phyloP scores from a whole-genome alignment of 1,139 yeast genomes.

The Suhomyces atakaporum region DNA sequence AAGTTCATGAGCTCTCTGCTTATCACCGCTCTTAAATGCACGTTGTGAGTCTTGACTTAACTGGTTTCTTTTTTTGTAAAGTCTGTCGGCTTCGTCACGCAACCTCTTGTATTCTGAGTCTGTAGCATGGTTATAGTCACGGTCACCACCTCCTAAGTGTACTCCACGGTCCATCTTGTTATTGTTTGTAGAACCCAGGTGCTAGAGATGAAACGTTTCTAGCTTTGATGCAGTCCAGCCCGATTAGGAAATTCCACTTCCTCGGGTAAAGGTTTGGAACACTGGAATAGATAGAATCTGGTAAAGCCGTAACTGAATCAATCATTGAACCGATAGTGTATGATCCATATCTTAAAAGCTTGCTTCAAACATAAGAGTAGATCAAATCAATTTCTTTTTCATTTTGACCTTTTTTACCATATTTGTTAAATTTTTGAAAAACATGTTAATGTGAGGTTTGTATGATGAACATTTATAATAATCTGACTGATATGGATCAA shows the following conservation, averaged over 20 bases:
- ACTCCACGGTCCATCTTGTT: constrained; percentile 35
- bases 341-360: no score
- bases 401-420: no score
- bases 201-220: not conserved
- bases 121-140: constrained; percentile 73
- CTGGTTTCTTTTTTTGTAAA: constrained; percentile 57
- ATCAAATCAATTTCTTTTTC: no score
- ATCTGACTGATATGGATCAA: no score
- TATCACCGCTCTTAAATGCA: constrained; percentile 77
- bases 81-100: constrained; percentile 68
- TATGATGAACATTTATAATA: no score
- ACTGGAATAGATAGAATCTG: no score
- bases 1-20: constrained; percentile 67
- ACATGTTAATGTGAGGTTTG: no score
- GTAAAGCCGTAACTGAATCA: no score
- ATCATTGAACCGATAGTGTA: no score
- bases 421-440: no score
- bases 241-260: not conserved
- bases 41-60: constrained; percentile 69
- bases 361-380: no score
- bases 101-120: constrained; percentile 65
- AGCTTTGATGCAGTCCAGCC: not conserved
- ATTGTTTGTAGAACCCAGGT: not conserved
- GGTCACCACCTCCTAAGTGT: constrained; percentile 37
- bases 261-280: constrained; percentile 1